Conservation (phyloP, 78 protist genomes). For the Dictyostelium intermedium region DNA sequence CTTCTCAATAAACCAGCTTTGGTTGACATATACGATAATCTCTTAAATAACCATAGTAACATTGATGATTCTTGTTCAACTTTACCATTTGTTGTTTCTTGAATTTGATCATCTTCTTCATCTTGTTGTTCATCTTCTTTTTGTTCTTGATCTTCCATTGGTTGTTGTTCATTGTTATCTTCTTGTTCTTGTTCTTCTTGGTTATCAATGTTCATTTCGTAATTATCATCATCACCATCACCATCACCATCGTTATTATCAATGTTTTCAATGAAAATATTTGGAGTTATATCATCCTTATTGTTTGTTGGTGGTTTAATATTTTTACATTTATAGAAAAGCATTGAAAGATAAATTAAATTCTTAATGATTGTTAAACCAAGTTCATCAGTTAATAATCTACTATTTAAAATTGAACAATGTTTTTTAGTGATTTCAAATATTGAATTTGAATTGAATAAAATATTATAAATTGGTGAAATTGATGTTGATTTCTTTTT, state of each 20-base stretch:
- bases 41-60: constrained; percentile 60
- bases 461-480: not conserved
- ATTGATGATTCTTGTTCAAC: constrained; percentile 23
- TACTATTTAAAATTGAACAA: constrained; percentile 42
- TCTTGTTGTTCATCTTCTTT: not conserved
- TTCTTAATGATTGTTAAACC: constrained; percentile 47
- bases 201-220: not conserved
- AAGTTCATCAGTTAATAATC: constrained; percentile 51
- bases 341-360: constrained; percentile 39
- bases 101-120: not conserved
- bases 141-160: not conserved
- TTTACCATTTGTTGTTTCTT: not conserved
- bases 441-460: constrained; percentile 13
- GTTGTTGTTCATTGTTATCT: not conserved
- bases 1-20: constrained; percentile 43
- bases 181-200: not conserved
- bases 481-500: not conserved
- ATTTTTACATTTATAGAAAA: constrained; percentile 43
- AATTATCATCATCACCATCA: not conserved
- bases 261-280: constrained; percentile 1
- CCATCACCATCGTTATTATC: not conserved
- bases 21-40: constrained; percentile 63
- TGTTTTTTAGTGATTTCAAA: constrained; percentile 54
- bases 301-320: constrained; percentile 24
- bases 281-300: constrained; percentile 35